Conservation (phyloP, 2,329 filamentous ascomycete species). For the Monilinia polystroma region DNA sequence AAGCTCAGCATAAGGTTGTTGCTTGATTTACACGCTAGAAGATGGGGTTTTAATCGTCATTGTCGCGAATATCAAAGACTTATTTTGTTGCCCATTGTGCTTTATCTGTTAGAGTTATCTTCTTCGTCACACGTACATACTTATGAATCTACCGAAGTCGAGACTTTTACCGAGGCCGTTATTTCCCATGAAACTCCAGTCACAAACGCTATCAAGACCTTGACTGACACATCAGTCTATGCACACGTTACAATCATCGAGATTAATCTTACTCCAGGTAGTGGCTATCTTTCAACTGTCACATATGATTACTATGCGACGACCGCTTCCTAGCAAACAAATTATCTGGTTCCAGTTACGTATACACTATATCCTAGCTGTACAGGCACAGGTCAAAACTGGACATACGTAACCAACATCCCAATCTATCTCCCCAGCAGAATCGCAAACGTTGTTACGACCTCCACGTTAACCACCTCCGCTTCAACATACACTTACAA, state of each 20-base stretch:
- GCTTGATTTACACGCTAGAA: background rate
- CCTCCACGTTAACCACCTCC: background rate
- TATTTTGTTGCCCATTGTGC: background rate
- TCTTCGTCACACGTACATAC: conserved; percentile 29
- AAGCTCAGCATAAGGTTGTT: background rate
- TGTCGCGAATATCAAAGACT: background rate
- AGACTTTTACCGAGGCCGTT: background rate
- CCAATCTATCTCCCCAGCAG: background rate
- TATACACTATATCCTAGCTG: background rate
- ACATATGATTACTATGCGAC: background rate
- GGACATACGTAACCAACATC: conserved; percentile 12
- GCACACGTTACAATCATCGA: conserved; percentile 4
- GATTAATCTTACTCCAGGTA: conserved; percentile 1
- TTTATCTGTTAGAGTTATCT: background rate
- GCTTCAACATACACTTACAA: too few species aligned
- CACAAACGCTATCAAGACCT: background rate
- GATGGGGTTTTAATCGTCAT: background rate
- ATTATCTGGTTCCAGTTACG: background rate
- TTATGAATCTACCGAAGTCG: conserved; percentile 8
- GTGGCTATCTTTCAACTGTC: background rate
- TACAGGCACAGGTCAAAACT: background rate
- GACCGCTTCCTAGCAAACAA: background rate
- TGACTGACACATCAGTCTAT: background rate
- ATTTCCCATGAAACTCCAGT: conserved; percentile 3
- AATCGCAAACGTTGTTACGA: background rate